A percentile compares a stretch with the other conserved stretches of the same genome.
Evolutionary conservation across 1,284 basidiomycete species (phyloP).

Genomic region (Cronartium quercuum): DNA sequence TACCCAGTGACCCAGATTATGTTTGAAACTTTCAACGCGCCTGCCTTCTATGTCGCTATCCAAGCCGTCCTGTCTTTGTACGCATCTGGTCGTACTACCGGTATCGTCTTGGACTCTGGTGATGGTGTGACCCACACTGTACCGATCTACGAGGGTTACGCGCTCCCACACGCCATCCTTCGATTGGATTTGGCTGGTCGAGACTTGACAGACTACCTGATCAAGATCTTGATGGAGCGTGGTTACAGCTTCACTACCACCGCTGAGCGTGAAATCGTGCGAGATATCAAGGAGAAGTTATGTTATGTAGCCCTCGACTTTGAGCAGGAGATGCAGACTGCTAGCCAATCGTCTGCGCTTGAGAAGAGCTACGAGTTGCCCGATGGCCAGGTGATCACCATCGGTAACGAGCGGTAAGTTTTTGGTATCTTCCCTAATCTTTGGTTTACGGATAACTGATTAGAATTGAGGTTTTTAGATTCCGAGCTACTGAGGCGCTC

Average conservation of each 20-base stretch:
- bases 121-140: slow-evolving; percentile 91
- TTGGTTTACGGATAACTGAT: not conserved
- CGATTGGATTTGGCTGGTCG: slow-evolving; percentile 92
- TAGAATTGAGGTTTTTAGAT: slow-evolving; percentile 53
- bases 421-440: not conserved
- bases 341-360: slow-evolving; percentile 79
- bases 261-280: slow-evolving; percentile 89
- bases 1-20: slow-evolving; percentile 69
- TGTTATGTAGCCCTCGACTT: slow-evolving; percentile 97
- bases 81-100: slow-evolving; percentile 83
- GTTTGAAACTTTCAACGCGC: slow-evolving; percentile 94
- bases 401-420: slow-evolving; percentile 78
- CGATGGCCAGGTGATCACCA: slow-evolving; percentile 93
- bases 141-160: slow-evolving; percentile 92
- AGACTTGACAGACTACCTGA: slow-evolving; percentile 85
- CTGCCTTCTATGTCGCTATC: slow-evolving; percentile 87
- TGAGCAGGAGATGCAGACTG: slow-evolving; percentile 90
- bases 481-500: slow-evolving; percentile 93
- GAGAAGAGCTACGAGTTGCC: slow-evolving; percentile 96
- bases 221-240: slow-evolving; percentile 88
- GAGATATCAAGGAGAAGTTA: slow-evolving; percentile 97
- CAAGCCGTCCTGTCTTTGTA: slow-evolving; percentile 88
- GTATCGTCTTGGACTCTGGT: slow-evolving; percentile 89
- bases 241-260: slow-evolving; percentile 90
- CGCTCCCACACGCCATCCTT: slow-evolving; percentile 86